Base-by-base conservation (phyloP, 768 basidiomycete species). In the Suillus sp. region DNA sequence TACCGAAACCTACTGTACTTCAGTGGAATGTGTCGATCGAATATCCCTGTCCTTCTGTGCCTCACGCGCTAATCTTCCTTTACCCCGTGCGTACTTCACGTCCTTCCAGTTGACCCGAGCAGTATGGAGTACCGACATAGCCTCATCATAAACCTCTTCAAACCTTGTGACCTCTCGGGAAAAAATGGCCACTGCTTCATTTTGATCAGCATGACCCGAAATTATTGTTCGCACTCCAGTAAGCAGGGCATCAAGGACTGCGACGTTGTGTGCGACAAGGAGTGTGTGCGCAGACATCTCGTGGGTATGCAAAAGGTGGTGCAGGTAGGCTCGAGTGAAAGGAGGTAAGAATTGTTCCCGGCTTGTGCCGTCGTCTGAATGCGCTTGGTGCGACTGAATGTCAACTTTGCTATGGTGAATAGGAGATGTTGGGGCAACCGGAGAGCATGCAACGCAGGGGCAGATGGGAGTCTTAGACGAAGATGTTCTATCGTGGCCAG, bases 201-300 rank as follows among this genome's bases (percentile, higher is more conserved):
- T 34, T 30, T 67, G 64, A 4, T 42, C 40, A 61, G 6, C 25
- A 14, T 37, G 38, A 30, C 25, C 43, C 20, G 13, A 38, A 22
- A 81, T 70, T 14, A 78, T 64, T 0, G 62, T 47, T 57, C 93
- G 82, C 1, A 95, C 77, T 0, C 83, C 84, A 0, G 75, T 75
- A 51, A 94, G 85, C 71, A 95, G 92, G 1, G 76, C 71, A 45
- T 87, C 83, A 32, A 93, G 75, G 1, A 94, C 83, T 0, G 83
- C 72, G 34, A 93, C 78, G 67, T 95, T 96, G 73, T 96, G 94
- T 75, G 87, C 80, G 13, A 80, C 82, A 20, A 95, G 83, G 27
- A 95, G 73, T 4, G 91, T 71, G 67, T 95, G 92, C 1, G 92
- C 89, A 0, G 88, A 86, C 93, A 96, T 95, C 73, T 96, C 94